Evolutionary conservation across 202 grass and related monocot genomes (phyloP), one percentile per base, ranked within the genome.

Genomic region (Sporobolus alterniflorus): DNA sequence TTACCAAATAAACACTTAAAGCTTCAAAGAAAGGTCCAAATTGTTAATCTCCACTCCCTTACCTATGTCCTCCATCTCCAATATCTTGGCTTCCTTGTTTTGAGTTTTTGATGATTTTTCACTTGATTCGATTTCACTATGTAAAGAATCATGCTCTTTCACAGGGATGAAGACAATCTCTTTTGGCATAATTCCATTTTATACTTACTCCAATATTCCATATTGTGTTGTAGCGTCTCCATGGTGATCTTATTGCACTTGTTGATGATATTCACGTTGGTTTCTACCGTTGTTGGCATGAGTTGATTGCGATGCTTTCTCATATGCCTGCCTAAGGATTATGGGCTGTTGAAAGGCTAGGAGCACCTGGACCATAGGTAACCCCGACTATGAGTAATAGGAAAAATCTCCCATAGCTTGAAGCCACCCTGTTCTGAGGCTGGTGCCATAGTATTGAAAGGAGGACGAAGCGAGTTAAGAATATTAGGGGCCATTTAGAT

Each of bases 281-380:
- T 42, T 43, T 69, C 18, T 15, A 20, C 34, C 64, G 21, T 49
- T 24, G 18, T 21, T 20, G 46, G 3, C 33, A 8, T 3, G 11
- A 20, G 11, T 21, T 57, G 41, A 21, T 6, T n/a, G 21, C 63
- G 39, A 11, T 48, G 49, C 60, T 29, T 80, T 0, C 28, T 65
- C 84, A 86, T 80, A 44, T 86, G 69, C 4, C 84, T 29, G 0
- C 84, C 84, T 25, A 18, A 69, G 15, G 69, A 60, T 1, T 75
- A 69, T 40, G 79, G 52, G 49, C 13, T 81, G 4, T 6, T 82
- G 44, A 87, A 77, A 12, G 73, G 63, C 48, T 21, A 36, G 0
- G 26, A 57, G 73, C 79, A 82, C 1, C 18, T 26, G 6, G 26
- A 54, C 28, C 85, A 87, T 4, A 3, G 26, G 25, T n/a, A 77